phyloP scores from a whole-genome alignment of 176 grass and related monocot species.

The Cymbopogon citratus region DNA sequence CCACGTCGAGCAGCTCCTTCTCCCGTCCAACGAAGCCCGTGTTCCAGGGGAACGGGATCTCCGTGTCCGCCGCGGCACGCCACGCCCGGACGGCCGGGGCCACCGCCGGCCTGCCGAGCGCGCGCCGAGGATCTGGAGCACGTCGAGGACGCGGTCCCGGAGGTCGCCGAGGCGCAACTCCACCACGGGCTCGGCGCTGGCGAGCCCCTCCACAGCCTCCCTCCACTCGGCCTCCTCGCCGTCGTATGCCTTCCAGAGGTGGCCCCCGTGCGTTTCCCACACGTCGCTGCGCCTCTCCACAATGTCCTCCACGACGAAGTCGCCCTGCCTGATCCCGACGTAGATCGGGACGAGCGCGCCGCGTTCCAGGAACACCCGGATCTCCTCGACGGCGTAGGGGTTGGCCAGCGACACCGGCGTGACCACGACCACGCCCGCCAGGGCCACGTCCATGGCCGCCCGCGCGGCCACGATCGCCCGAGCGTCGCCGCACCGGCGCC shows the following conservation, averaged over 20 bases:
- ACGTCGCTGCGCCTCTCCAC: constrained; percentile 34
- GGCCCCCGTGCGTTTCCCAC: constrained; percentile 42
- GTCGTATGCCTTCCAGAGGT: constrained; percentile 35
- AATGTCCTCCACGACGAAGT: constrained; percentile 31
- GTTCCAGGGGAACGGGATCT: too few species aligned
- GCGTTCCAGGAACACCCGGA: constrained; percentile 25
- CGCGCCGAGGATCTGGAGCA: too few species aligned
- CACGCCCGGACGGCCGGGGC: too few species aligned
- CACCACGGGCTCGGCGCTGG: too few species aligned
- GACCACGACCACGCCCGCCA: constrained; percentile 37
- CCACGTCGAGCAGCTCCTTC: too few species aligned
- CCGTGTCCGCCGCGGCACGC: too few species aligned
- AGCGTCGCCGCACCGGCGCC: constrained; percentile 25
- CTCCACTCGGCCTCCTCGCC: too few species aligned
- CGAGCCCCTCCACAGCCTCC: too few species aligned
- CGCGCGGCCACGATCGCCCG: not conserved
- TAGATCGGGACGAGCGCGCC: constrained; percentile 43
- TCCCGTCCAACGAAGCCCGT: too few species aligned
- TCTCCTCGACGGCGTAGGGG: constrained; percentile 51
- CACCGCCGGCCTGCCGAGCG: too few species aligned
- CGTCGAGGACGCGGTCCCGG: too few species aligned
- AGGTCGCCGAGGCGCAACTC: too few species aligned
- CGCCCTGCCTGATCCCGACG: constrained; percentile 26
- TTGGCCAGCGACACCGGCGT: constrained; percentile 28
- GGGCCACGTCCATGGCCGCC: constrained; percentile 34